Percentiles rank a stretch among this genome's conserved stretches.
Evolutionary conservation across 495 filamentous ascomycete species (phyloP).

Genomic region (Pseudomonodictys pantanalensis): DNA sequence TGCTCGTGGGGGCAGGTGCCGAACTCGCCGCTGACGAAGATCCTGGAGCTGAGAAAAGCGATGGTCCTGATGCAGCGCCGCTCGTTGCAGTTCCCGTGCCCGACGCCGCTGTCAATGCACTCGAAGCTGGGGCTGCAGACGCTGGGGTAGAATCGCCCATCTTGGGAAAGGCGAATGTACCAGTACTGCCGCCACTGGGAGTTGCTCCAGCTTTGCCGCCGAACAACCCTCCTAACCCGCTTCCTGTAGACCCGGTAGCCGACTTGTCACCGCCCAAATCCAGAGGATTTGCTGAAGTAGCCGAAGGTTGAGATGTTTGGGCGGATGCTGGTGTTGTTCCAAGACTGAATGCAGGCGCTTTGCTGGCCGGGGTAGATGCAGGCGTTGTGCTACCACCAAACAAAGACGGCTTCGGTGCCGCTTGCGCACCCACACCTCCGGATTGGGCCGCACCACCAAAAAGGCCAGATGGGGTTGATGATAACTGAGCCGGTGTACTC

Average conservation of each 20-base stretch:
- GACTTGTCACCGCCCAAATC: not conserved
- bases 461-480: not conserved
- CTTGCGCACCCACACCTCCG: constrained; percentile 12
- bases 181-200: not conserved
- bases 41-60: constrained; percentile 5
- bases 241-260: constrained; percentile 8
- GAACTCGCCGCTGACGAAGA: constrained; percentile 28
- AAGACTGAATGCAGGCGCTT: constrained; percentile 15
- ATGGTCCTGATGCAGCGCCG: constrained; percentile 1
- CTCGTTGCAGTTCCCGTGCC: not conserved
- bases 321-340: constrained; percentile 17
- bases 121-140: not conserved
- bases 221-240: constrained; percentile 2
- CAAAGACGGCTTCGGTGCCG: constrained; percentile 19
- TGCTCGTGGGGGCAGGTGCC: constrained; percentile 29
- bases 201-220: not conserved
- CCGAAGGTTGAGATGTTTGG: constrained; percentile 3
- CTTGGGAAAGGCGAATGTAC: not conserved
- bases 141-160: not conserved
- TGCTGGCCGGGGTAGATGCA: constrained; percentile 12
- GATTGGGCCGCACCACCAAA: constrained; percentile 16
- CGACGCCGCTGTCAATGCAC: not conserved
- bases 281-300: not conserved
- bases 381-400: constrained; percentile 29
- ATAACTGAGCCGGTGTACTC: not conserved